Base-by-base conservation (phyloP, 257 asterid species). In the Pogostemon cablin region DNA sequence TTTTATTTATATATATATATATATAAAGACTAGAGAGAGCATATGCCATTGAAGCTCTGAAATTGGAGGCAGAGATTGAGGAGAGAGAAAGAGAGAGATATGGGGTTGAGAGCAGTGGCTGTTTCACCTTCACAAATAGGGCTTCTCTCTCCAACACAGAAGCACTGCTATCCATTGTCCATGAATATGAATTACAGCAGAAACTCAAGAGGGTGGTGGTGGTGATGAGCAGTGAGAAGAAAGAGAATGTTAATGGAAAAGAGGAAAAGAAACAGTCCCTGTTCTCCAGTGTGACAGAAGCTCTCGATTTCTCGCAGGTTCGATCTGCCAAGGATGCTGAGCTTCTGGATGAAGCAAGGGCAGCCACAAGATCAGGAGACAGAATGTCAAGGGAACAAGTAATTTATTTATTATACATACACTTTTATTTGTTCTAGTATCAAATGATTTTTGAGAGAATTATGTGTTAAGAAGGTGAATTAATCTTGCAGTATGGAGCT, bases 381-480 rank as follows among this genome's bases (percentile, higher is more conserved):
- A 78, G 75, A 78, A 93, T 93, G 98, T 80, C 89, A 3, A 84
- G 71, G 64, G 88, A 87, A 66, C 98, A 93, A 88, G 98, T 88
- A 7, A 3, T 7, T 5, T 2, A 2, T 60, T 15, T 15, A 15
- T 15, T 15, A 15, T 15, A 15, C 15, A 15, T 15, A 15, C 15
- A 15, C 15, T 15, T 5, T 40, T 11, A 3, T 12, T 10, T 6
- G 1, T 6, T 4, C 5, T 2, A 4, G 5, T 48, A 10, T 48
- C 11, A n/a, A 9, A 1, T 48, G 3, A 9, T 47, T 7, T 47
- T 1, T 49, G 0, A 3, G 5, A 10, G 25, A 2, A 3, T 9
- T 7, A 5, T 12, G 7, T n/a, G 15, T 34, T 44, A 5, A 50
- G 32, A 3, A 38, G 10, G 55, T 66, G 48, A 6, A 37, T 37